Evolutionary conservation across 2,329 filamentous ascomycete species (phyloP), one percentile per base, ranked within the genome.

Genomic region (Ophiocordyceps camponoti-leonardi): DNA sequence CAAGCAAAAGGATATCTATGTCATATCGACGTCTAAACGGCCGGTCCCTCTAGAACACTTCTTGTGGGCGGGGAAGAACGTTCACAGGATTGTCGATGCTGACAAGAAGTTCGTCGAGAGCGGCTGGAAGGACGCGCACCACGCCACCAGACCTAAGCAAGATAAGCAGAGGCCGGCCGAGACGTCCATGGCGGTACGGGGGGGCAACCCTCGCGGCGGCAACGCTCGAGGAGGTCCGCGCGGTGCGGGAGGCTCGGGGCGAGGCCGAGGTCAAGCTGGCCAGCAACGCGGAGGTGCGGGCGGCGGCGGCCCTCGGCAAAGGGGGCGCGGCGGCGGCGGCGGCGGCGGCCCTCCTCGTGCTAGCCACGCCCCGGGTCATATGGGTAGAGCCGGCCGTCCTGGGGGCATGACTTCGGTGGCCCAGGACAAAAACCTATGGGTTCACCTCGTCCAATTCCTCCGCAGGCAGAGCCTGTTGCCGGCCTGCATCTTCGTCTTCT

Each of bases 1-100:
- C 1, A 98, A 98, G 66, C 90, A 94, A 65, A 96, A 95, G 64
- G 85, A 98, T 56, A 96, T 98, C 31, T 98, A 96, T 59, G 92
- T 98, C 54, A 98, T 98, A 46, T 96, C 92, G 0, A 98, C 92
- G 0, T 81, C 88, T 0, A 98, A 98, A 62, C 77, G 92, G 48
- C 92, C 92, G 0, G 86, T 98, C 1, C 92, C 92, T 0, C 67
- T 98, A 2, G 92, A 98, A 56, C 92, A 98, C 61, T 98, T 90
- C 56, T 72, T 98, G 1, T 98, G 92, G 92, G 88, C 87, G 5
- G 83, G 82, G 47, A 96, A 95, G 61, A 77, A 81, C 35, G 92
- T 94, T 58, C 75, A 87, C 67, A 95, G 94, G 63, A 95, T 98
- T 54, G 92, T 98, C 14, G 86, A 93, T 55, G 76, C 86, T 0